These are phyloP conservation scores for Emericellopsis atlantica DNA, from an alignment of 2,329 filamentous ascomycete genomes.

Conservation along the genomic window DNA sequence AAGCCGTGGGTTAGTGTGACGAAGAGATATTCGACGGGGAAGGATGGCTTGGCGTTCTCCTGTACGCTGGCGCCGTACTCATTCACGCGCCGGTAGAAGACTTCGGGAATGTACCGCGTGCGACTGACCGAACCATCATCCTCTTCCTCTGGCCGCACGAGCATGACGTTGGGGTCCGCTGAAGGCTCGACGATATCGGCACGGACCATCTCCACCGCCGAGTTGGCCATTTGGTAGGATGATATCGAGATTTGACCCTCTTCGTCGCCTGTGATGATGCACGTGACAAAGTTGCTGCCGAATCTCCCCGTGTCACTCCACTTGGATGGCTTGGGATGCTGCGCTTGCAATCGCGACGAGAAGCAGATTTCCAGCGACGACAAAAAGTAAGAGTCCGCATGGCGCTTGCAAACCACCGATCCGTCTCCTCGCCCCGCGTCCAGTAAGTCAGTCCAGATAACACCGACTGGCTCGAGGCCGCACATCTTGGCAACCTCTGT, in stretches of 20 bases:
- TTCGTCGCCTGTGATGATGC: conserved; percentile 87
- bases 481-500: conserved; percentile 72
- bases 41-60: conserved; percentile 91
- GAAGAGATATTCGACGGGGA: conserved; percentile 92
- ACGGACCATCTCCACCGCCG: conserved; percentile 91
- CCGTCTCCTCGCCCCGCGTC: conserved; percentile 74
- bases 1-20: conserved; percentile 96
- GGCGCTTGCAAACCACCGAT: conserved; percentile 84
- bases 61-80: conserved; percentile 95
- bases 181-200: conserved; percentile 93
- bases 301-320: conserved; percentile 94
- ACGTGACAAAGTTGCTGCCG: conserved; percentile 94
- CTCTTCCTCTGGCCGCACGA: conserved; percentile 86
- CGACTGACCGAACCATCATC: conserved; percentile 56
- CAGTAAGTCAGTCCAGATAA: conserved; percentile 88
- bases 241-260: conserved; percentile 79
- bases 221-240: conserved; percentile 89
- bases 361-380: conserved; percentile 88
- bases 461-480: conserved; percentile 76
- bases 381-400: conserved; percentile 88
- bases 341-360: conserved; percentile 75
- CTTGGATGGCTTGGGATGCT: conserved; percentile 80
- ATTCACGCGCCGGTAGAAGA: conserved; percentile 92
- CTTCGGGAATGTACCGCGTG: conserved; percentile 87
- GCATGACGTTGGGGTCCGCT: conserved; percentile 84